These are phyloP conservation scores for Cytospora piceicola DNA, from an alignment of 2,329 filamentous ascomycete species.

Conservation along the genomic window DNA sequence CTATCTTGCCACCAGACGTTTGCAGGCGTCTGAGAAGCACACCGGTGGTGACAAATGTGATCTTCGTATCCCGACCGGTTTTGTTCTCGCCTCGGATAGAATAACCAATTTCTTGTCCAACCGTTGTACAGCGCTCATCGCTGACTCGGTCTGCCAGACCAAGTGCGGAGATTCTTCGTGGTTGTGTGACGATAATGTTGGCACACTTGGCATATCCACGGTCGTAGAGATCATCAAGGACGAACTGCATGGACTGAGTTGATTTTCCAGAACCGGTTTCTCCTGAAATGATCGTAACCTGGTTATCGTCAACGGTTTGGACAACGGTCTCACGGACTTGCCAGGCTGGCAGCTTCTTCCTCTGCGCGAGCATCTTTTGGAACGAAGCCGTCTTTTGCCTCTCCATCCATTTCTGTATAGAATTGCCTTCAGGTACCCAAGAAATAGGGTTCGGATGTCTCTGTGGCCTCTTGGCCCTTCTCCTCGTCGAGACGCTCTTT, in stretches of 20 bases:
- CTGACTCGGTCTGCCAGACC: slow-evolving; percentile 93
- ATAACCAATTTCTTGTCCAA: slow-evolving; percentile 91
- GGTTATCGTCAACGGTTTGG: slow-evolving; percentile 71
- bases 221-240: slow-evolving; percentile 87
- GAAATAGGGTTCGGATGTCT: slow-evolving; percentile 62
- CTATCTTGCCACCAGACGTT: slow-evolving; percentile 77
- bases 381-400: slow-evolving; percentile 69
- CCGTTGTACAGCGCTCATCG: slow-evolving; percentile 79
- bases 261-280: slow-evolving; percentile 98
- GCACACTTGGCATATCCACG: slow-evolving; percentile 73
- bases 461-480: slow-evolving; percentile 41
- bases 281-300: slow-evolving; percentile 95
- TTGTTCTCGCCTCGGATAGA: slow-evolving; percentile 89
- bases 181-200: slow-evolving; percentile 95
- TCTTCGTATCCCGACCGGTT: slow-evolving; percentile 73
- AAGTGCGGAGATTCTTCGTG: slow-evolving; percentile 89
- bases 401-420: slow-evolving; percentile 69
- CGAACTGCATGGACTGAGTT: slow-evolving; percentile 94
- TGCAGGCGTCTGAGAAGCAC: slow-evolving; percentile 90
- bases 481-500: slow-evolving; percentile 37
- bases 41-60: slow-evolving; percentile 95
- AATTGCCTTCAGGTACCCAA: slow-evolving; percentile 64
- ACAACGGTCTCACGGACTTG: slow-evolving; percentile 77
- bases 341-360: slow-evolving; percentile 86
- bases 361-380: slow-evolving; percentile 73